Evolutionary conservation across 2,329 filamentous ascomycete species (phyloP).

Genomic region (Sporothrix protearum): DNA sequence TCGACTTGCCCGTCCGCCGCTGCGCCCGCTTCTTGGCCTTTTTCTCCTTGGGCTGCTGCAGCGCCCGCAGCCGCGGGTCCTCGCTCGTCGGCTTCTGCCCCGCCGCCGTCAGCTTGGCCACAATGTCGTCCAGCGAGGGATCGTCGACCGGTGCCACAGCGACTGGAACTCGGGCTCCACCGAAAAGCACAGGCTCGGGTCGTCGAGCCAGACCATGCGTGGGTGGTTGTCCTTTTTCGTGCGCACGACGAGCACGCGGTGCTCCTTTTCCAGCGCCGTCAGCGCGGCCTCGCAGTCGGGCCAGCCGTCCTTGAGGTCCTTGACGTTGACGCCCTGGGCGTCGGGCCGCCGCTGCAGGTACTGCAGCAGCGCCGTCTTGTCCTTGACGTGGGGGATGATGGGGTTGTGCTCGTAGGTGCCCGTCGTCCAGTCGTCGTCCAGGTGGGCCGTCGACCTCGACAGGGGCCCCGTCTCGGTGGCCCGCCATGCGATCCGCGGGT

Average conservation of each 20-base stretch:
- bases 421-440: constrained; percentile 46
- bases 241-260: constrained; percentile 78
- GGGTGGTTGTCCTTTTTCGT: constrained; percentile 90
- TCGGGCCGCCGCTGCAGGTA: constrained; percentile 79
- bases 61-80: constrained; percentile 60
- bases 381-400: constrained; percentile 73
- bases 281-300: constrained; percentile 76
- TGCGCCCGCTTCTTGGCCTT: constrained; percentile 66
- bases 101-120: constrained; percentile 69
- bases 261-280: constrained; percentile 69
- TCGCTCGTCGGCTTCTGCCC: constrained; percentile 83
- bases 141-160: constrained; percentile 76
- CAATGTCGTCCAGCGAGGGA: constrained; percentile 76
- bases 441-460: constrained; percentile 31
- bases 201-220: constrained; percentile 84
- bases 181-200: constrained; percentile 68
- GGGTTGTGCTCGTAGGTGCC: constrained; percentile 82
- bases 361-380: constrained; percentile 70
- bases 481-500: constrained; percentile 56
- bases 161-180: constrained; percentile 79
- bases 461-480: constrained; percentile 49
- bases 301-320: constrained; percentile 96
- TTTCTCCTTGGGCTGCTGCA: constrained; percentile 59
- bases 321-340: constrained; percentile 75
- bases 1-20: constrained; percentile 72